Evolutionary conservation across 331 rosid species (phyloP).

Genomic region (Dryas integrifolia): DNA sequence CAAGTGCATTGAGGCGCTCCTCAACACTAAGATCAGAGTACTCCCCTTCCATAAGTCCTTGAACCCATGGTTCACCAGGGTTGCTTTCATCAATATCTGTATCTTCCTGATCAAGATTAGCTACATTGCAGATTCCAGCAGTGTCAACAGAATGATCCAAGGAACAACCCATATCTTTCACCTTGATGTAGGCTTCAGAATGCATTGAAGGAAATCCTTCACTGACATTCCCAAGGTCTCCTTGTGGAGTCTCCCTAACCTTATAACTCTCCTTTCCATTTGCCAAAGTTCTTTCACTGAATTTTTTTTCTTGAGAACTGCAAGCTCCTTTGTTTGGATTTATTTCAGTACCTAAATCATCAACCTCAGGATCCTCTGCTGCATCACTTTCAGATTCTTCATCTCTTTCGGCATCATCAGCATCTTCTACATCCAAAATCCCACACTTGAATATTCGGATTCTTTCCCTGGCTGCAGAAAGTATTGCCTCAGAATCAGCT

Average conservation of each 20-base stretch:
- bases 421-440: constrained; percentile 48
- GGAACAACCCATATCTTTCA: constrained; percentile 26
- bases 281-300: constrained; percentile 27
- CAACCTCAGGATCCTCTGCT: constrained; percentile 56
- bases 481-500: constrained; percentile 56
- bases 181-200: constrained; percentile 25
- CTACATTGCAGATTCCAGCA: constrained; percentile 26
- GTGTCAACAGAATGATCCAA: constrained; percentile 26
- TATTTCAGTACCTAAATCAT: constrained; percentile 50
- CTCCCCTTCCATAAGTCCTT: constrained; percentile 70
- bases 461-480: constrained; percentile 65
- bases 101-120: constrained; percentile 37
- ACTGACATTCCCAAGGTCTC: constrained; percentile 28
- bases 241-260: constrained; percentile 34
- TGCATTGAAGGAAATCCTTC: constrained; percentile 29
- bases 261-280: constrained; percentile 26
- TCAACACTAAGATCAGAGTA: constrained; percentile 76
- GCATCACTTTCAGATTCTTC: constrained; percentile 64
- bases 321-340: constrained; percentile 29
- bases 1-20: constrained; percentile 71
- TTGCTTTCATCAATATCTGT: constrained; percentile 53
- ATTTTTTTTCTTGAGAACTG: constrained; percentile 27
- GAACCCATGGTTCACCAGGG: constrained; percentile 68
- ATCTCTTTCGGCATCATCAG: constrained; percentile 66
- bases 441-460: constrained; percentile 51